Percentiles rank a stretch among this genome's conserved stretches.
phyloP scores from a whole-genome alignment of 306 rosid genomes.

The Glycine latifolia region DNA sequence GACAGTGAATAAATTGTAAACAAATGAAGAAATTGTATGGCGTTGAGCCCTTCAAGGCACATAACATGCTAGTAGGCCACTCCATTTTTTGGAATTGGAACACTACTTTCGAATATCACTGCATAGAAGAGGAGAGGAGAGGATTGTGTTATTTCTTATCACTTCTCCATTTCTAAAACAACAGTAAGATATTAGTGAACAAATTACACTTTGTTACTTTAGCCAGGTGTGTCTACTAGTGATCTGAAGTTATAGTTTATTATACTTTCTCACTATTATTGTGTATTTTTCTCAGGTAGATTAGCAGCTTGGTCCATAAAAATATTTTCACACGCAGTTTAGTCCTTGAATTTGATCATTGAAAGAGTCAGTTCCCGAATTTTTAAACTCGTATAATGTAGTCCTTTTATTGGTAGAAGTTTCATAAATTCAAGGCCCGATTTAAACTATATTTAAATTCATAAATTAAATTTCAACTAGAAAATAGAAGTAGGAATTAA shows the following conservation, averaged over 20 bases:
- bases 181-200: not conserved
- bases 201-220: no score
- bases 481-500: not conserved
- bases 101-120: constrained; percentile 1
- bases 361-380: no score
- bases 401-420: not conserved
- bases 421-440: not conserved
- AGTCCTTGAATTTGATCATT: not conserved
- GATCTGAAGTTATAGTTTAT: not conserved
- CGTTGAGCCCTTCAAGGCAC: constrained; percentile 26
- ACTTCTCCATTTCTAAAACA: not conserved
- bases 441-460: not conserved
- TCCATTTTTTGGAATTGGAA: not conserved
- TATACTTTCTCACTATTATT: no score
- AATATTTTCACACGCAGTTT: not conserved
- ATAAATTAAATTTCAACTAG: not conserved
- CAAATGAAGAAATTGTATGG: not conserved
- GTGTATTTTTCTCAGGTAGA: not conserved
- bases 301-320: not conserved
- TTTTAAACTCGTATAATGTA: not conserved
- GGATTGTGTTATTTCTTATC: not conserved
- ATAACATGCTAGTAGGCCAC: not conserved
- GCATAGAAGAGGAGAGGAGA: not conserved
- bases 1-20: not conserved
- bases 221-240: not conserved